Evolutionary conservation across 2,329 filamentous ascomycete genomes (phyloP).

Genomic region (Fusarium graminum): DNA sequence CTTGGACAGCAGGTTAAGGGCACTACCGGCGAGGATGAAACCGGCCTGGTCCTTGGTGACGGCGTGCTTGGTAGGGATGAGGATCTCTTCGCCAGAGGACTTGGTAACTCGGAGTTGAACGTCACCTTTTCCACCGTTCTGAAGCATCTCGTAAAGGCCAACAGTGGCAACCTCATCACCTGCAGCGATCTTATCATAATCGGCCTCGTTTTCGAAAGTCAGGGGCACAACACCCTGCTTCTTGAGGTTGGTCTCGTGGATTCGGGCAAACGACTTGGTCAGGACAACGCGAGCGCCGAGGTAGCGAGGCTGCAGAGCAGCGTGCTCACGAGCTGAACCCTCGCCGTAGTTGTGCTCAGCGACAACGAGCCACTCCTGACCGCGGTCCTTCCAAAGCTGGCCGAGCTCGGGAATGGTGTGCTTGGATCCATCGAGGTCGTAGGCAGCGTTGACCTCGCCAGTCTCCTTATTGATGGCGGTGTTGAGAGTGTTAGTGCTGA

Average conservation of each 20-base stretch:
- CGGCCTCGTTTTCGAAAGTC: constrained; percentile 87
- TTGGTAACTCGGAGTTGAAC: constrained; percentile 77
- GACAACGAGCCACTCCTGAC: constrained; percentile 89
- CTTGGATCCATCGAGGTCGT: constrained; percentile 82
- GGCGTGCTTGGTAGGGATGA: constrained; percentile 86
- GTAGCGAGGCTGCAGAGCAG: constrained; percentile 90
- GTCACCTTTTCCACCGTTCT: constrained; percentile 80
- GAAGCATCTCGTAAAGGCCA: constrained; percentile 85
- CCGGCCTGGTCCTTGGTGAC: constrained; percentile 90
- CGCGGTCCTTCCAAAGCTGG: constrained; percentile 81
- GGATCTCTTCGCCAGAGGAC: constrained; percentile 71
- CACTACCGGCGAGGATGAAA: constrained; percentile 94
- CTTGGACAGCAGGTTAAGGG: constrained; percentile 88
- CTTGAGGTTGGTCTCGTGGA: constrained; percentile 96
- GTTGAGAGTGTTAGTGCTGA: constrained; percentile 96
- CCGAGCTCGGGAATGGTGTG: constrained; percentile 90
- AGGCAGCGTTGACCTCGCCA: constrained; percentile 90
- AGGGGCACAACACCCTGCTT: constrained; percentile 97
- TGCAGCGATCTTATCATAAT: constrained; percentile 86
- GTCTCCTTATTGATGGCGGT: constrained; percentile 94
- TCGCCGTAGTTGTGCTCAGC: constrained; percentile 99
- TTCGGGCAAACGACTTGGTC: constrained; percentile 88
- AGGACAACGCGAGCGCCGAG: constrained; percentile 87
- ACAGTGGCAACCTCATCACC: constrained; percentile 87
- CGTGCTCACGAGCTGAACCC: constrained; percentile 89